phyloP scores from a whole-genome alignment of 305 asterid species.

The Solanum hybrid region DNA sequence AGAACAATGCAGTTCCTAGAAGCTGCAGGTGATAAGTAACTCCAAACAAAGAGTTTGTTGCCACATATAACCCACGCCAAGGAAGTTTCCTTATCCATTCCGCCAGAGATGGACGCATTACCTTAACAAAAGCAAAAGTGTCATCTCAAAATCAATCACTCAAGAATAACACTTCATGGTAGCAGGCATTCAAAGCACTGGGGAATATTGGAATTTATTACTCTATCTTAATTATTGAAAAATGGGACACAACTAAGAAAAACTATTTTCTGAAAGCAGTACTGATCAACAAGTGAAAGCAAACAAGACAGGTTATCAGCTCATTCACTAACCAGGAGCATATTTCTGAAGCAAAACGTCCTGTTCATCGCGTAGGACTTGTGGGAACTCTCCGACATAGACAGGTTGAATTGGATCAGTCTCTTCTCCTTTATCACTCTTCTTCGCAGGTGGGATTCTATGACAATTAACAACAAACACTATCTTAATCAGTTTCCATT shows the following conservation, averaged over 20 bases:
- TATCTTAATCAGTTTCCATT: slow-evolving; percentile 1
- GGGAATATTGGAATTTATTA: background rate
- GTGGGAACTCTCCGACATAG: slow-evolving; percentile 82
- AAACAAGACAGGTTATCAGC: background rate
- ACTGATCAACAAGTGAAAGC: slow-evolving; percentile 1
- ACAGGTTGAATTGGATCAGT: slow-evolving; percentile 52
- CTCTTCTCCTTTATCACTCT: slow-evolving; percentile 48
- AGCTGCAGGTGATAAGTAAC: slow-evolving; percentile 50
- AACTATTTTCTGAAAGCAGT: background rate
- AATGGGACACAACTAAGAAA: background rate
- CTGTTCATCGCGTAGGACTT: slow-evolving; percentile 72
- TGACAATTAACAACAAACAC: slow-evolving; percentile 16
- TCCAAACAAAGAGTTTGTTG: slow-evolving; percentile 67
- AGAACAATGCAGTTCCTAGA: slow-evolving; percentile 52
- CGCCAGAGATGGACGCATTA: slow-evolving; percentile 57
- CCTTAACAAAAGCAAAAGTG: slow-evolving; percentile 25
- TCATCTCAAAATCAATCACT: background rate
- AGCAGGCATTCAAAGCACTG: background rate
- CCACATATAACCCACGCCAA: slow-evolving; percentile 76
- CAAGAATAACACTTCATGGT: background rate
- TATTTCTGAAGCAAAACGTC: slow-evolving; percentile 34
- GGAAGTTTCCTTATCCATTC: slow-evolving; percentile 74
- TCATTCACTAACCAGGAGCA: slow-evolving; percentile 50
- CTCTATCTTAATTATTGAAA: background rate
- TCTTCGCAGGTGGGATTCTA: slow-evolving; percentile 58